Evolutionary conservation across 2,329 filamentous ascomycete species (phyloP).

Genomic region (Curvularia sp.): DNA sequence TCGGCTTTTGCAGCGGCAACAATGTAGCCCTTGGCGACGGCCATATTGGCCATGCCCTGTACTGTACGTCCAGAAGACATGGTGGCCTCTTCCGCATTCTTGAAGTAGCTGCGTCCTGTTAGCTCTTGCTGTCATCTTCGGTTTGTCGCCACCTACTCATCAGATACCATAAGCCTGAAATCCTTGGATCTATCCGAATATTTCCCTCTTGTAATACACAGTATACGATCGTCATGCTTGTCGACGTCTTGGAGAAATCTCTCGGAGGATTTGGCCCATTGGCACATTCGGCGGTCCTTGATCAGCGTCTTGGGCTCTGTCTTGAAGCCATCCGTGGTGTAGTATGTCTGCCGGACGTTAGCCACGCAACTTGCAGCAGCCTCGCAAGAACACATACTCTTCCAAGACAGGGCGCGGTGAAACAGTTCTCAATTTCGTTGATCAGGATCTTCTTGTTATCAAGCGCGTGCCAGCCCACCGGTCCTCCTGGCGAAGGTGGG

Average conservation of each 20-base stretch:
- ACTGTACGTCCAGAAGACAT: conserved; percentile 77
- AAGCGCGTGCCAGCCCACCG: conserved; percentile 79
- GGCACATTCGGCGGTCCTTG: conserved; percentile 75
- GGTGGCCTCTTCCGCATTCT: conserved; percentile 71
- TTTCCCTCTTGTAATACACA: conserved; percentile 80
- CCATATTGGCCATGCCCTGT: conserved; percentile 80
- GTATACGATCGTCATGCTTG: conserved; percentile 71
- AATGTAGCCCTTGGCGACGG: conserved; percentile 83
- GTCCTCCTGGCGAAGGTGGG: conserved; percentile 61
- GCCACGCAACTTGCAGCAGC: neutral
- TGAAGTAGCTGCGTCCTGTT: conserved; percentile 66
- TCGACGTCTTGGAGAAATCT: conserved; percentile 73
- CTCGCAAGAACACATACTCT: conserved; percentile 56
- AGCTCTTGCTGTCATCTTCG: conserved; percentile 14
- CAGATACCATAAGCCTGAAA: conserved; percentile 80
- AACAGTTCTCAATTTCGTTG: conserved; percentile 60
- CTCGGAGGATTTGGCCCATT: conserved; percentile 82
- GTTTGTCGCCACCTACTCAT: conserved; percentile 58
- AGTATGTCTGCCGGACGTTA: conserved; percentile 58
- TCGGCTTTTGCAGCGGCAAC: conserved; percentile 81
- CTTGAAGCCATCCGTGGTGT: conserved; percentile 87
- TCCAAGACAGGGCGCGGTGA: conserved; percentile 50
- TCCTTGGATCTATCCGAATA: conserved; percentile 75
- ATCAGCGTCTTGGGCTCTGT: conserved; percentile 69
- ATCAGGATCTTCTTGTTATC: conserved; percentile 88